Evolutionary conservation across 2,329 filamentous ascomycete species (phyloP).

Genomic region (Alternaria metachromatica): DNA sequence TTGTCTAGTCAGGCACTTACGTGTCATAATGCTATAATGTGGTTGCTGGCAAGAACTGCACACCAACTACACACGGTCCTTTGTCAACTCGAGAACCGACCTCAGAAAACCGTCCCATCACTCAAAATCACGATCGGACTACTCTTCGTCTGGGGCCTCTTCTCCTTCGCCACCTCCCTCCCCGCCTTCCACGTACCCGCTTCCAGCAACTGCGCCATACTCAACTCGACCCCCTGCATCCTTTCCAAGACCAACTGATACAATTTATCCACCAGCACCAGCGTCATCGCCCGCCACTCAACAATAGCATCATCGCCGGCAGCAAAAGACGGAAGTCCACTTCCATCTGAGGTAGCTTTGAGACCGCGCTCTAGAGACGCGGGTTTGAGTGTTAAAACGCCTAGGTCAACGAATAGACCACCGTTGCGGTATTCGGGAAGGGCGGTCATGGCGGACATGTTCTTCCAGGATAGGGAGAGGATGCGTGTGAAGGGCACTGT

Average conservation of each 20-base stretch:
- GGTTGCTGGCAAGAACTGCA: no score
- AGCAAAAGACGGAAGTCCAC: conserved; percentile 73
- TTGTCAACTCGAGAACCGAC: no score
- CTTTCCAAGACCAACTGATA: conserved; percentile 72
- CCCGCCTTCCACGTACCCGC: conserved; percentile 88
- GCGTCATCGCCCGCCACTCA: conserved; percentile 76
- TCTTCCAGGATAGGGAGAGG: conserved; percentile 78
- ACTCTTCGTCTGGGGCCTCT: conserved; percentile 32
- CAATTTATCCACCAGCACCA: conserved; percentile 74
- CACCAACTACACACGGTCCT: no score
- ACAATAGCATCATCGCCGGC: conserved; percentile 77
- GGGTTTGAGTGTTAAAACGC: conserved; percentile 75
- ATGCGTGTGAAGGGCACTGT: conserved; percentile 81
- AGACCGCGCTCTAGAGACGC: conserved; percentile 72
- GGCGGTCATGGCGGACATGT: conserved; percentile 82
- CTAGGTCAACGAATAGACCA: conserved; percentile 83
- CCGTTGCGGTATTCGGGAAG: conserved; percentile 93
- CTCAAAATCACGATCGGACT: conserved; percentile 41
- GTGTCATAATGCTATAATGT: no score
- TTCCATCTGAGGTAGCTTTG: conserved; percentile 61
- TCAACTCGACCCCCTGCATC: conserved; percentile 71
- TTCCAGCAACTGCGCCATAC: conserved; percentile 85
- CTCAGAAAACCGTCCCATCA: conserved; percentile 38
- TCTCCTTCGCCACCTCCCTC: conserved; percentile 30
- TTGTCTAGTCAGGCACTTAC: not conserved